Base-by-base conservation (phyloP, 495 filamentous ascomycete genomes). In the Podospora comata region DNA sequence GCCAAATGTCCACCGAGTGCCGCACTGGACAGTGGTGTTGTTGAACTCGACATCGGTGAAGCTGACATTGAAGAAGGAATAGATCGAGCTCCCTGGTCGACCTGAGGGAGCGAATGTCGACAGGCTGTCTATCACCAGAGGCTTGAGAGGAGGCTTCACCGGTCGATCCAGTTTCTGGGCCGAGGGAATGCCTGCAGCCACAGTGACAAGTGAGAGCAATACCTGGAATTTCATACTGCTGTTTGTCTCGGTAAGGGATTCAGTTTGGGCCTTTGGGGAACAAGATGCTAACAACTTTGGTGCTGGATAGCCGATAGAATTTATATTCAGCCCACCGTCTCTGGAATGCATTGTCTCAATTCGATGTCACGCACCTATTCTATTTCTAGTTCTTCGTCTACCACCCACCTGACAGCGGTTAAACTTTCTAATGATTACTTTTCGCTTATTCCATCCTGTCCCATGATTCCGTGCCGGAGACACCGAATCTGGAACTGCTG, bases 11-110 rank as follows among this genome's bases (percentile, higher is more conserved):
- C 23, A 58, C 23, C 23, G n/a, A 19, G 55, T 26, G n/a, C 18
- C 18, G 55, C 55, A 58, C 6, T 19, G n/a, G n/a, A 58, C 55
- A 19, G n/a, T 58, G 39, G 39, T 48, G 55, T 58, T 58, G 55
- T 23, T 58, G 55, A 58, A 58, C 11, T 58, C 55, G n/a, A 11
- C 1, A 23, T 58, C 55, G 55, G 55, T 20, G 55, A 58, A 58
- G 55, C n/a, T 58, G 55, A 58, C n/a, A n/a, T 58, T 58, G n/a
- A 58, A 19, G n/a, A 26, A 58, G 23, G 55, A 58, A 7, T 26
- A 20, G 13, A 13, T 15, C 5, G 55, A 58, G 55, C 55, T 58
- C 9, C 55, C 55, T 1, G 18, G 55, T 5, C 55, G 55, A 5
- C 55, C 55, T 19, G 55, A 58, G 3, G 55, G 55, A 26, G 55